A percentile compares a stretch with the other conserved stretches of the same genome.
These are phyloP conservation scores for Blastobotrys malaysiensis DNA, from an alignment of 1,139 yeast genomes.

Conservation along the genomic window DNA sequence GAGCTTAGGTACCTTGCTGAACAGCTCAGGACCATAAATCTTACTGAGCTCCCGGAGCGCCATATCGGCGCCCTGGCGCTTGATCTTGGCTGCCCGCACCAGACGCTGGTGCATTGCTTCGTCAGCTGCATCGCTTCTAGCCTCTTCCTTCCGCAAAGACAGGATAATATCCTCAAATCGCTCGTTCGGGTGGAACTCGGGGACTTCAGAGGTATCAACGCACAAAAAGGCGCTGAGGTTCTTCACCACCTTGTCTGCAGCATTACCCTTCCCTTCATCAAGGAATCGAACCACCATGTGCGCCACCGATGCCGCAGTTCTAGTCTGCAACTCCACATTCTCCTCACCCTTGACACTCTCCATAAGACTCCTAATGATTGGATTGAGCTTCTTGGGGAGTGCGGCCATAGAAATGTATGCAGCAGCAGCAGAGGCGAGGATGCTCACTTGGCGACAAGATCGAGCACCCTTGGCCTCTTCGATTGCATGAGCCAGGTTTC, in stretches of 20 bases:
- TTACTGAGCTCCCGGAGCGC: slow-evolving; percentile 51
- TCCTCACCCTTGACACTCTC: slow-evolving; percentile 83
- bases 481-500: slow-evolving; percentile 60
- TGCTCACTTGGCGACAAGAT: slow-evolving; percentile 52
- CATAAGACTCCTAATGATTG: slow-evolving; percentile 86
- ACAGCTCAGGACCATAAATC: slow-evolving; percentile 50
- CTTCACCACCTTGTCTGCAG: slow-evolving; percentile 82
- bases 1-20: slow-evolving; percentile 63
- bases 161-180: slow-evolving; percentile 53
- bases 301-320: slow-evolving; percentile 69
- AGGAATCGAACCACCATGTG: slow-evolving; percentile 55
- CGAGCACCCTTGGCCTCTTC: slow-evolving; percentile 60
- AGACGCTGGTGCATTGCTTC: slow-evolving; percentile 58
- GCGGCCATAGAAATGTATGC: slow-evolving; percentile 44
- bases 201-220: slow-evolving; percentile 94
- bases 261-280: slow-evolving; percentile 54
- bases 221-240: slow-evolving; percentile 90
- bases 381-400: slow-evolving; percentile 81
- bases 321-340: slow-evolving; percentile 55
- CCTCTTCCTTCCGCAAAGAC: slow-evolving; percentile 77
- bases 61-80: slow-evolving; percentile 75
- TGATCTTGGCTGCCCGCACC: slow-evolving; percentile 67
- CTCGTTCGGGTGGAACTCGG: slow-evolving; percentile 75
- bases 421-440: slow-evolving; percentile 70
- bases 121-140: slow-evolving; percentile 62